These are phyloP conservation scores for Penicillium frequentans DNA, from an alignment of 2,329 filamentous ascomycete species.

Conservation along the genomic window DNA sequence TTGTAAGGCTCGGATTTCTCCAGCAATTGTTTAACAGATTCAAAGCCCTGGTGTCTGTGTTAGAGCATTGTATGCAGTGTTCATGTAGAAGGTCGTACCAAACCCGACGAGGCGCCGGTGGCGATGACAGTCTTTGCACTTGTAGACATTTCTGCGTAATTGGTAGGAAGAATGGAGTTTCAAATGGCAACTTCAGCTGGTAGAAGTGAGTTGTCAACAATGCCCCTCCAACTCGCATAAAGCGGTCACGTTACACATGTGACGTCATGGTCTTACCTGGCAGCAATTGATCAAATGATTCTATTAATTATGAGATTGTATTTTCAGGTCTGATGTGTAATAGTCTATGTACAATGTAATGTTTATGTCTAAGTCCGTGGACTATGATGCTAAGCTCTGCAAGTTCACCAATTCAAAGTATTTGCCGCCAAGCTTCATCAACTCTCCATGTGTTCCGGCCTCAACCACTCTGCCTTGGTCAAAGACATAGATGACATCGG, in stretches of 20 bases:
- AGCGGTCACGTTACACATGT: background rate
- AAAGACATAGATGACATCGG: conserved; percentile 93
- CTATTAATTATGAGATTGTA: background rate
- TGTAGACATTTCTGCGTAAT: conserved; percentile 8
- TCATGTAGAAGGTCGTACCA: conserved; percentile 8
- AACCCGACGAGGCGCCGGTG: conserved; percentile 21
- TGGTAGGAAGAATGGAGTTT: background rate
- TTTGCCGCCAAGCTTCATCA: background rate
- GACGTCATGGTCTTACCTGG: background rate
- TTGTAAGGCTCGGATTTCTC: conserved; percentile 21
- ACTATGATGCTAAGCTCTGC: background rate
- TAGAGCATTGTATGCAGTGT: background rate
- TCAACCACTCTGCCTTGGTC: conserved; percentile 75
- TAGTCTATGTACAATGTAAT: background rate
- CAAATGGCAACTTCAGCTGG: background rate
- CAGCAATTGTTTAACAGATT: conserved; percentile 25
- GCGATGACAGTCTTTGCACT: conserved; percentile 19
- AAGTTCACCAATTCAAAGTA: conserved; percentile 1
- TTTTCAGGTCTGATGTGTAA: background rate
- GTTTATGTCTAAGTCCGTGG: background rate
- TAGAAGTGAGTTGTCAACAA: background rate
- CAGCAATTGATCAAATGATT: background rate
- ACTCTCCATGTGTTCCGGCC: conserved; percentile 68
- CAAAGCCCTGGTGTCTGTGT: conserved; percentile 20
- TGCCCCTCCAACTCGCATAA: background rate